Base-by-base conservation (phyloP, 2,329 filamentous ascomycete genomes). In the Colletotrichum tamarilloi region DNA sequence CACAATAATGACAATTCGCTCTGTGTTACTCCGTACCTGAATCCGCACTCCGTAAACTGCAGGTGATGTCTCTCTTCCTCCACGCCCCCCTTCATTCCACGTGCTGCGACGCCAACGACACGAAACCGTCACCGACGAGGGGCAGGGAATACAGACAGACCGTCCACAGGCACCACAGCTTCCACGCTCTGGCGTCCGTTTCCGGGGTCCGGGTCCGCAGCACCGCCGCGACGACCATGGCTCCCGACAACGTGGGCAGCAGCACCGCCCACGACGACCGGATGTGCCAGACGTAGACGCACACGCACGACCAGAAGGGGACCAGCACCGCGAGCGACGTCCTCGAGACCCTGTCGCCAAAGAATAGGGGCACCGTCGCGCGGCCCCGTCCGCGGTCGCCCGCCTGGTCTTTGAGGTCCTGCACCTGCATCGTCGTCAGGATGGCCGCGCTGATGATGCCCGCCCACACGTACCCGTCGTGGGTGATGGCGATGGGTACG, bases 341-440 rank as follows among this genome's bases (percentile, higher is more conserved):
- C 11, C 69, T 38, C 9, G 69, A 72, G 12, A 35, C 66, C 55
- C 30, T 56, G 35, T 81, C 78, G 9, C 79, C 78, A 38, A 79
- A 78, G 8, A 77, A 57, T 16, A 81, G 70, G 19, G 79, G 79
- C 12, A 79, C 71, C 4, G 79, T 80, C 30, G 64, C 71, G 4
- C 80, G 76, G 1, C 76, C 77, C 26, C 79, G 72, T 9, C 75
- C 77, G 24, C 59, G 72, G 59, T 81, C 80, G 1, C 79, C 79
- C 12, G 76, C 77, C 59, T 77, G 63, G 56, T 78, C 80, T 42
- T 73, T 73, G 38, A 73, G 70, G 59, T 81, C 80, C 56, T 81
- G 79, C 4, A 76, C 76, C 26, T 80, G 78, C 14, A 81, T 76
- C 7, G 79, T 81, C 5, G 77, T 81, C 22, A 76, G 67, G 49